These are phyloP conservation scores for Phlebiopsis gigantea DNA, from an alignment of 768 basidiomycete species.

Conservation along the genomic window DNA sequence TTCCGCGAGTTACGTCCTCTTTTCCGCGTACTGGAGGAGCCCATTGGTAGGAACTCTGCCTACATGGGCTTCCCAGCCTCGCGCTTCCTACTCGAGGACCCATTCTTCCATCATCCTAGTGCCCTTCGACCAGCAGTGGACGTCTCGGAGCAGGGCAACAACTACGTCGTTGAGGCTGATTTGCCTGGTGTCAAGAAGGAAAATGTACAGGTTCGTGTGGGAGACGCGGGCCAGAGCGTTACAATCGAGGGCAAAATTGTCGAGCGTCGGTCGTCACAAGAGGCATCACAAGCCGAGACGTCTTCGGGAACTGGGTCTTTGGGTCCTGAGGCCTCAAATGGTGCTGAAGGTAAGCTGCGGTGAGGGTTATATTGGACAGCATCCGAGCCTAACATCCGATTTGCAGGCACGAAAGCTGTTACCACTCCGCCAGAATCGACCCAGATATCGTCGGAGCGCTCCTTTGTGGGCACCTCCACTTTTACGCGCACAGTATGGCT, in stretches of 20 bases:
- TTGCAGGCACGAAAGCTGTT: slow-evolving; percentile 17
- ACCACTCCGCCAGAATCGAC: slow-evolving; percentile 28
- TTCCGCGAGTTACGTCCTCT: slow-evolving; percentile 69
- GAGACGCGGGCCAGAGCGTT: slow-evolving; percentile 63
- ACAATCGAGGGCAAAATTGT: slow-evolving; percentile 65
- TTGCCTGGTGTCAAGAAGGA: slow-evolving; percentile 77
- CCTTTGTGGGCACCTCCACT: slow-evolving; percentile 45
- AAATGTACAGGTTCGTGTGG: slow-evolving; percentile 64
- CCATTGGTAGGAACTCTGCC: slow-evolving; percentile 38
- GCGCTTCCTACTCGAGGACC: slow-evolving; percentile 41
- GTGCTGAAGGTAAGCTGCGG: slow-evolving; percentile 17
- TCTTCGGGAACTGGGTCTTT: slow-evolving; percentile 12
- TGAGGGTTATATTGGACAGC: no score
- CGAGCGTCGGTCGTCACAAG: slow-evolving; percentile 27
- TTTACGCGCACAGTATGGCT: slow-evolving; percentile 74
- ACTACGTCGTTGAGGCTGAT: slow-evolving; percentile 71
- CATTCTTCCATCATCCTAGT: slow-evolving; percentile 35
- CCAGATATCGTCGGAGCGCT: slow-evolving; percentile 54
- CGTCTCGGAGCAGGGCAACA: slow-evolving; percentile 56
- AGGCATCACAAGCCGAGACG: slow-evolving; percentile 5
- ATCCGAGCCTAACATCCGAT: no score
- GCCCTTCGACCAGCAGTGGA: slow-evolving; percentile 55
- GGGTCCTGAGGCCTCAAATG: slow-evolving; percentile 19
- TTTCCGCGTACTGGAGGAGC: slow-evolving; percentile 74
- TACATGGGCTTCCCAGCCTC: slow-evolving; percentile 23